Percentiles rank a stretch among this genome's conserved stretches.
These are phyloP conservation scores for Meredithiella fracta DNA, from an alignment of 2,329 filamentous ascomycete genomes.

Conservation along the genomic window DNA sequence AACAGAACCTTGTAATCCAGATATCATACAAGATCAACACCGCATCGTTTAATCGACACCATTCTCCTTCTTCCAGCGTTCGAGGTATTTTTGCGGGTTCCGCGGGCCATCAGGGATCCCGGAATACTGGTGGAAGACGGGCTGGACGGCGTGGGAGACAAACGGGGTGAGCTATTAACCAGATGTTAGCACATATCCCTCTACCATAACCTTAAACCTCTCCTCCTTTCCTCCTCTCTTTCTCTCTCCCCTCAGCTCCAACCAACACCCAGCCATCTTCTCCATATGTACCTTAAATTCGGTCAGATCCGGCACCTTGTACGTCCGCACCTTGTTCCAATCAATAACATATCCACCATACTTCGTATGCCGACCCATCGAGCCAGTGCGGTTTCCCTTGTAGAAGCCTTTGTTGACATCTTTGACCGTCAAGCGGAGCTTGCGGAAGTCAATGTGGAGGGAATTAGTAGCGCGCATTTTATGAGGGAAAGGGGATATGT, in stretches of 20 bases:
- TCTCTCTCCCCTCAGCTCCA: background rate
- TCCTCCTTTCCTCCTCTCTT: background rate
- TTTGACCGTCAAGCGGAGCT: conserved; percentile 76
- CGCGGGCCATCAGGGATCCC: conserved; percentile 36
- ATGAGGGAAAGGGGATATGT: background rate
- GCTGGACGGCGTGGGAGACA: conserved; percentile 44
- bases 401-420: conserved; percentile 88
- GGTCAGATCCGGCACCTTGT: conserved; percentile 57
- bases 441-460: conserved; percentile 53
- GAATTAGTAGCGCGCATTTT: conserved; percentile 50
- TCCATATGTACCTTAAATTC: conserved; percentile 49
- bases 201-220: background rate
- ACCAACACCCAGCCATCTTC: background rate
- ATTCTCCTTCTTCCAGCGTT: conserved; percentile 52
- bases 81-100: conserved; percentile 44
- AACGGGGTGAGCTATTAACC: conserved; percentile 57
- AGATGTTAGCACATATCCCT: background rate
- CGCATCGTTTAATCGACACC: conserved; percentile 33
- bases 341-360: conserved; percentile 74
- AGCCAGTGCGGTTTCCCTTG: conserved; percentile 82
- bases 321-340: conserved; percentile 78
- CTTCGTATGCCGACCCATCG: conserved; percentile 72
- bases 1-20: background rate
- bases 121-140: conserved; percentile 37
- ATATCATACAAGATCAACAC: background rate